phyloP scores from a whole-genome alignment of 1,139 yeast species.

The Dujonia santamariae region DNA sequence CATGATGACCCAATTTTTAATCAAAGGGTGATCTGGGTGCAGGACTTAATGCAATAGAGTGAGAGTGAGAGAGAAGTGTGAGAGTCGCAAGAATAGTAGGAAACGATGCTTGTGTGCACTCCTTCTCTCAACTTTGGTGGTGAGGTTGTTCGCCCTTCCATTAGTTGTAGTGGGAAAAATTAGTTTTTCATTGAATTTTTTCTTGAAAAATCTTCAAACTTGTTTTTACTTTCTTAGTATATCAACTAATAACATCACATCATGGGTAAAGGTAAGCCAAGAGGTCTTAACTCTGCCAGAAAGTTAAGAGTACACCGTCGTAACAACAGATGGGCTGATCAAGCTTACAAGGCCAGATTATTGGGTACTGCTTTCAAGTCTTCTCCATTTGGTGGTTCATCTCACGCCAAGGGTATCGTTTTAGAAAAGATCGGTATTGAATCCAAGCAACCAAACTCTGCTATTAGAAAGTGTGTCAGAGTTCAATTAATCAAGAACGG shows the following conservation, averaged over 20 bases:
- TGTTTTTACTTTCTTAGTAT: slow-evolving; percentile 7
- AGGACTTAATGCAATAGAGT: not conserved
- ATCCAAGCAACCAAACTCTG: slow-evolving; percentile 99
- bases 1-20: too few species aligned
- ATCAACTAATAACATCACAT: slow-evolving; percentile 20
- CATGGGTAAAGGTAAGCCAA: slow-evolving; percentile 94
- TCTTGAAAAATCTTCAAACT: slow-evolving; percentile 5
- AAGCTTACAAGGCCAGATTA: slow-evolving; percentile 96
- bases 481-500: slow-evolving; percentile 99
- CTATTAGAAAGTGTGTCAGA: slow-evolving; percentile 99
- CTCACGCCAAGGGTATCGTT: slow-evolving; percentile 99
- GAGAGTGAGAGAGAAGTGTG: not conserved
- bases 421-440: slow-evolving; percentile 99
- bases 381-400: slow-evolving; percentile 99
- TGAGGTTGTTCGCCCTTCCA: not conserved
- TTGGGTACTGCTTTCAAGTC: slow-evolving; percentile 99
- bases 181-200: slow-evolving; percentile 5
- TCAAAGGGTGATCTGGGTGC: not conserved
- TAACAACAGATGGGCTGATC: slow-evolving; percentile 99
- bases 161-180: slow-evolving; percentile 4
- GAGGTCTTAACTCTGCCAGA: slow-evolving; percentile 99
- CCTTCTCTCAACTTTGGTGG: not conserved
- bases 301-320: slow-evolving; percentile 99
- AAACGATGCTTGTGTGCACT: too few species aligned
- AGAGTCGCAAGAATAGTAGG: too few species aligned